Evolutionary conservation across 1,139 yeast species (phyloP), one percentile per base, ranked within the genome.

Genomic region (Kluyveromyces sp.): DNA sequence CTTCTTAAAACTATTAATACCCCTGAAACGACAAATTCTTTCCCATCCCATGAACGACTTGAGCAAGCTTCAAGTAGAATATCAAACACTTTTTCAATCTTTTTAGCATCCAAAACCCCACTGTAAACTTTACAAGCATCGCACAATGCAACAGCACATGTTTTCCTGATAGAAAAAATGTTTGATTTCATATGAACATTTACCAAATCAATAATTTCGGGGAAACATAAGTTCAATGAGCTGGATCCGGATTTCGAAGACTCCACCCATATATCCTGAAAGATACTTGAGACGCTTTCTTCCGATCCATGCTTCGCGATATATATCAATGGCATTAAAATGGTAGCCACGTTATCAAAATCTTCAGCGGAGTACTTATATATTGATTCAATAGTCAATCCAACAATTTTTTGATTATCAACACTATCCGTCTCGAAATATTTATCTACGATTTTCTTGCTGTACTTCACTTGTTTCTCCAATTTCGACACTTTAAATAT

Each of bases 11-110:
- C 85, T 70, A 1, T 78, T 69, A 1, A 87, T 83, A 43, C 66
- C 0, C 96, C 88, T 38, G 78, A 79, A 31, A 88, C 69, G 2
- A 92, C 75, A 37, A 72, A 65, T 53, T 88, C 96, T 59, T 92
- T 92, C 6, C 97, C 97, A 25, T 75, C 75, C 95, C 96, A 92
- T 7, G 94, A 77, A 50, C 92, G 78, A 0, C 97, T 97, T 47
- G 74, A 71, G 49, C 83, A 73, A 0, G 95, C 79, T 39, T 74
- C 76, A 26, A 86, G 60, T 45, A 89, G 69, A 4, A 81, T 70
- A 0, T 69, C 67, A 47, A 86, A 74, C 27, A 89, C 62, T 25
- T 70, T 69, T 1, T 26, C 59, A 52, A 37, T 42, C 4, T 65
- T 56, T 3, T 58, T 52, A 27, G 59, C 66, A 27, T 61, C 64